Conservation (phyloP, 345 rosid species). For the Lepidium africanum region DNA sequence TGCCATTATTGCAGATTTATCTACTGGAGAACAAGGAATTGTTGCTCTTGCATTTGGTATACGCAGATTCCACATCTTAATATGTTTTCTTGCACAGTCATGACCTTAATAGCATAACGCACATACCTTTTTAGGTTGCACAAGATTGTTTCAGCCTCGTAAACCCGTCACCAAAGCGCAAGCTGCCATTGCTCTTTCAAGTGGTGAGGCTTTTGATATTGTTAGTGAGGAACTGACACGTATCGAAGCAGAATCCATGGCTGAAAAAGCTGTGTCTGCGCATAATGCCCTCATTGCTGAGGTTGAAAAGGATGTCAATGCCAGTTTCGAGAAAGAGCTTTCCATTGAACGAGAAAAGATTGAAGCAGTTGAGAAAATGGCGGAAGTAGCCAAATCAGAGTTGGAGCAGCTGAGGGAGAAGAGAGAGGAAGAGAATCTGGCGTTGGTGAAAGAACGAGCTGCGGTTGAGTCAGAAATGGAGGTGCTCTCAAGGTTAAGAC, state of each 20-base stretch:
- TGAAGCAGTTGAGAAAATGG: constrained; percentile 76
- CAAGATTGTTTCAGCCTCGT: constrained; percentile 91
- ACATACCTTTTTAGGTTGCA: constrained; percentile 49
- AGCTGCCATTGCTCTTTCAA: constrained; percentile 91
- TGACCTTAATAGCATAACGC: constrained; percentile 12
- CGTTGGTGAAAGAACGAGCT: constrained; percentile 68
- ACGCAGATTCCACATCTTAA: constrained; percentile 21
- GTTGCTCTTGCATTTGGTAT: constrained; percentile 89
- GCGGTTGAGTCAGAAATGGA: constrained; percentile 86
- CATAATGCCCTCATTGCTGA: constrained; percentile 85
- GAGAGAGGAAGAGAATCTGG: constrained; percentile 65
- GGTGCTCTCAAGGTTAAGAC: constrained; percentile 61
- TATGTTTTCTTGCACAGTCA: background rate
- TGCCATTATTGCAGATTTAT: constrained; percentile 78
- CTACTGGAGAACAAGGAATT: constrained; percentile 88
- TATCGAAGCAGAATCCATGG: constrained; percentile 92
- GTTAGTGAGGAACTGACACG: constrained; percentile 92
- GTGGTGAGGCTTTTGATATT: constrained; percentile 74
- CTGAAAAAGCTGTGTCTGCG: constrained; percentile 81
- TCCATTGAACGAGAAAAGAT: constrained; percentile 74
- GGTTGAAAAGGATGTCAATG: constrained; percentile 81
- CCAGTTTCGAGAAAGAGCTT: constrained; percentile 77
- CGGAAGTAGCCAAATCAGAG: constrained; percentile 67
- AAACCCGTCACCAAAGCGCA: constrained; percentile 96
- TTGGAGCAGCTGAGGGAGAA: constrained; percentile 63